A percentile compares a stretch with the other conserved stretches of the same genome.
Conservation (phyloP, 129 eudicot genomes). For the Solidago caesia region DNA sequence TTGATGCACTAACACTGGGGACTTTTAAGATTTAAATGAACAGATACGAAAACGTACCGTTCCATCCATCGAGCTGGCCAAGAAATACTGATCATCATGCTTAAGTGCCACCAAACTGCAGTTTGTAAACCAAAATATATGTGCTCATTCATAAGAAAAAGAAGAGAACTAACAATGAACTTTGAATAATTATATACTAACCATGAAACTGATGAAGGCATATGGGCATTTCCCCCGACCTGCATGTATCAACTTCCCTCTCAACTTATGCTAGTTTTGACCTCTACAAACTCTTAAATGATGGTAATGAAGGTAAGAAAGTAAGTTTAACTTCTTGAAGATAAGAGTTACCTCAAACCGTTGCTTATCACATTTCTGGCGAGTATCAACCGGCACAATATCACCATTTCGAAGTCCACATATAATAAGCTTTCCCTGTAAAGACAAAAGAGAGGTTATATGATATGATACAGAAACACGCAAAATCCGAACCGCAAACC, state of each 20-base stretch:
- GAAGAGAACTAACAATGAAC: neutral
- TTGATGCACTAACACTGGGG: too few species aligned
- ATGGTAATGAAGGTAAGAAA: too few species aligned
- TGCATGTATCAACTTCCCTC: slow-evolving; percentile 37
- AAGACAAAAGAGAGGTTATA: neutral
- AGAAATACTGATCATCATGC: slow-evolving; percentile 70
- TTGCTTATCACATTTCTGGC: slow-evolving; percentile 45
- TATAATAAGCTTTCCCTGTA: slow-evolving; percentile 54
- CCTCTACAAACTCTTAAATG: too few species aligned
- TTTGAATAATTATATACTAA: slow-evolving; percentile 29
- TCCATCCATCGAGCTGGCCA: slow-evolving; percentile 99
- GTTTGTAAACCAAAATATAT: slow-evolving; percentile 21
- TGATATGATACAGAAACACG: too few species aligned
- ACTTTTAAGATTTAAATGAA: slow-evolving; percentile 1
- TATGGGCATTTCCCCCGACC: slow-evolving; percentile 46
- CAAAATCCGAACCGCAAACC: too few species aligned
- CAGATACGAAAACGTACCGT: slow-evolving; percentile 41
- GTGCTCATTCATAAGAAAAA: neutral
- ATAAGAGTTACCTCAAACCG: slow-evolving; percentile 52
- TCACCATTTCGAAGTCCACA: slow-evolving; percentile 93
- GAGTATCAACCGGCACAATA: slow-evolving; percentile 68
- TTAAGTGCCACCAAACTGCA: slow-evolving; percentile 76
- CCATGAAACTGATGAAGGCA: slow-evolving; percentile 94
- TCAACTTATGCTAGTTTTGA: neutral
- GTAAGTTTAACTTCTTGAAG: neutral